Evolutionary conservation across 257 asterid species (phyloP).

Genomic region (Vinca minor): DNA sequence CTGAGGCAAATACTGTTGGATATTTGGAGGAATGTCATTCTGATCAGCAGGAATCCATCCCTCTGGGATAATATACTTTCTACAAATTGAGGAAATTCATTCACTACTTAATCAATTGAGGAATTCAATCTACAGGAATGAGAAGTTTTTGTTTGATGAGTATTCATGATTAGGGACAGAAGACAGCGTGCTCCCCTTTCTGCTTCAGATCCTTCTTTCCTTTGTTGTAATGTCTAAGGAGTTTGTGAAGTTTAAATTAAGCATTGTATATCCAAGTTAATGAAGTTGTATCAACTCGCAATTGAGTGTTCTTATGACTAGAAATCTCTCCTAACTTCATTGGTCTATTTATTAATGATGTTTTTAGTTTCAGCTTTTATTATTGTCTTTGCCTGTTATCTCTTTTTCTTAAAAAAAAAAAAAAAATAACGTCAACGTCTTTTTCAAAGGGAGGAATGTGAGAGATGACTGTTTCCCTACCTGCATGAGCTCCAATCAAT

Average conservation of each 20-base stretch:
- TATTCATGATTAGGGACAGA: not conserved
- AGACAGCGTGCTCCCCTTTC: not conserved
- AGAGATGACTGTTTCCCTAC: too few relatives aligned
- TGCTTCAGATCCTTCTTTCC: not conserved
- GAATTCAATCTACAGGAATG: not conserved
- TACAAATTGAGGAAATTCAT: slow-evolving; percentile 11
- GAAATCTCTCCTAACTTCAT: not conserved
- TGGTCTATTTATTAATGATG: not conserved
- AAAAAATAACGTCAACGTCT: too few relatives aligned
- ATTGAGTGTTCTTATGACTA: not conserved
- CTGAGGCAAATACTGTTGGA: slow-evolving; percentile 19
- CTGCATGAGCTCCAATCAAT: not conserved
- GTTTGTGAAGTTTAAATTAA: not conserved
- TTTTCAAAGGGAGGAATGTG: too few relatives aligned
- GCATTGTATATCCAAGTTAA: not conserved
- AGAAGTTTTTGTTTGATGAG: not conserved
- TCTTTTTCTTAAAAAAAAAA: too few relatives aligned
- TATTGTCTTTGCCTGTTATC: not conserved
- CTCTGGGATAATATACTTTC: slow-evolving; percentile 8
- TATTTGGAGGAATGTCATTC: slow-evolving; percentile 25
- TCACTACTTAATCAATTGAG: slow-evolving; percentile 9
- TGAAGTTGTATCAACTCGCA: too few relatives aligned
- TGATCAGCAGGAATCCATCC: slow-evolving; percentile 18
- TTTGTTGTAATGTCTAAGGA: not conserved
- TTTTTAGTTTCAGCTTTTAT: not conserved